Evolutionary conservation across 768 basidiomycete genomes (phyloP), one percentile per base, ranked within the genome.

Genomic region (Suillus weaverae): DNA sequence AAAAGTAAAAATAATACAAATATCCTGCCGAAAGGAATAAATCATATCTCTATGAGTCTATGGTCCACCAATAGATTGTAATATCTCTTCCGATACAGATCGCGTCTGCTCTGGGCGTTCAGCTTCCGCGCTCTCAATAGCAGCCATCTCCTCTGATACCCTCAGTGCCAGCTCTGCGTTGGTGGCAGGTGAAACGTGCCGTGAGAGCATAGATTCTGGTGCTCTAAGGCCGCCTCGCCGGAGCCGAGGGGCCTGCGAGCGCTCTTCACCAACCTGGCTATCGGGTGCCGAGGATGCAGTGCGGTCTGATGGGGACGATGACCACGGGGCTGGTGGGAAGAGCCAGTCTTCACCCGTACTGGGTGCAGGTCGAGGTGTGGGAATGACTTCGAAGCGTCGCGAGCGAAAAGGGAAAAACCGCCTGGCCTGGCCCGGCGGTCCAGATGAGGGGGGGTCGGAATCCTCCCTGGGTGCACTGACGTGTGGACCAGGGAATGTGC

Each of bases 221-320:
- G 89, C 84, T 6, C 85, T 84, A 5, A 90, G 71, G 3, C 88
- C 86, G n/a, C 89, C 88, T 3, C 89, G 84, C 56, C 89, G 85
- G 50, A 90, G 76, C 48, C 88, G 83, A 5, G 89, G 87, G 8
- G 70, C 74, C 64, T 73, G 70, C 16, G 72, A 70, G 26, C 80
- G 79, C 10, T 81, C 80, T 39, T 76, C 75, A 62, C 70, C 77
- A 39, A 71, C 65, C 68, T 79, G 79, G 2, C 74, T 67, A 22
- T 73, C 74, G 10, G 66, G 63, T 11, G 63, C 63, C 30, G 54
- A 62, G 59, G 62, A 63, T 38, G 60, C 69, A 26, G 61, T 32
- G 61, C 72, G 66, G 43, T 74, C 72, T 13, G 66, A 62, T 26
- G 59, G 65, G 54, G 59, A 8, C 22, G 70, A 26, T 70, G 71